phyloP scores from a whole-genome alignment of 1,284 basidiomycete species.

The Leccinum pallidistipes region DNA sequence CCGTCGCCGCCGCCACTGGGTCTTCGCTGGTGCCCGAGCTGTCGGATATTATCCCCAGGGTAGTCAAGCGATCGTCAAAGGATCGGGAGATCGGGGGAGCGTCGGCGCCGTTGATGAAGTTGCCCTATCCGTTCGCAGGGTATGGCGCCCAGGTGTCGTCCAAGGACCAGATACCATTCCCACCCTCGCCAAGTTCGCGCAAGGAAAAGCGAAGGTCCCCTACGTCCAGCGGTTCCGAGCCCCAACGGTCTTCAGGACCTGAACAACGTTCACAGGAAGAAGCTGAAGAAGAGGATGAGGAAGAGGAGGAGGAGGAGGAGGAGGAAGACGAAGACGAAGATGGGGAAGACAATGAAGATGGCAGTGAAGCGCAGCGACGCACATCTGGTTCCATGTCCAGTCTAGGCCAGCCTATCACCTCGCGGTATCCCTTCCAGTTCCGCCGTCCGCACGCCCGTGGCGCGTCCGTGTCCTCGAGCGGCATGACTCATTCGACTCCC shows the following conservation, averaged over 20 bases:
- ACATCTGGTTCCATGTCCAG: conserved; percentile 80
- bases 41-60: conserved; percentile 45
- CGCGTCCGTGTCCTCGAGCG: conserved; percentile 42
- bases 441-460: conserved; percentile 51
- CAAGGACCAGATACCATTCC: conserved; percentile 67
- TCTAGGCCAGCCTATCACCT: conserved; percentile 71
- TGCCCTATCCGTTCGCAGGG: conserved; percentile 65
- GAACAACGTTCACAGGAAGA: conserved; percentile 35
- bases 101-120: conserved; percentile 40
- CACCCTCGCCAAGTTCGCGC: conserved; percentile 54
- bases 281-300: conserved; percentile 40
- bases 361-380: conserved; percentile 50
- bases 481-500: conserved; percentile 36
- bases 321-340: conserved; percentile 43
- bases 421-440: conserved; percentile 71
- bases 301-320: conserved; percentile 40
- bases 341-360: conserved; percentile 39
- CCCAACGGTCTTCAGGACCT: conserved; percentile 17
- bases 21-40: conserved; percentile 36
- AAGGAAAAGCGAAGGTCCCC: conserved; percentile 35
- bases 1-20: not conserved
- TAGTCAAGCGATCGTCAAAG: conserved; percentile 40
- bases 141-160: conserved; percentile 57
- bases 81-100: conserved; percentile 37
- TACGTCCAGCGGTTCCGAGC: conserved; percentile 18